Base-by-base conservation (phyloP, 176 grass and related monocot species). In the Musa acuminata region DNA sequence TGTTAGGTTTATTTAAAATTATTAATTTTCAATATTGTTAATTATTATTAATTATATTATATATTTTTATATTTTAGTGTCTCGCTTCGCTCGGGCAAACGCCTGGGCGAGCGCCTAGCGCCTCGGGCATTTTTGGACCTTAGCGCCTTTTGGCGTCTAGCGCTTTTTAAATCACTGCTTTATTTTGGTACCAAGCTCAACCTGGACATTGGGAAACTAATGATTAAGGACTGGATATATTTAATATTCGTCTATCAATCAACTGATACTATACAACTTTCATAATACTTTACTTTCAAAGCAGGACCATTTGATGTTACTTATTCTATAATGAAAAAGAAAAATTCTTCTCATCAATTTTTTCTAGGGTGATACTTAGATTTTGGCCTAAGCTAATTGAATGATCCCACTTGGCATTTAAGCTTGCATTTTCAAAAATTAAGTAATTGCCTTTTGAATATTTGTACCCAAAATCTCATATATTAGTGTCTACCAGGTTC, bases 401-500 rank as follows among this genome's bases (percentile, higher is more conserved):
- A 1, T 2, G 9, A 64, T 23, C 8, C 3, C 21, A 64, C 9
- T 64, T 64, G 25, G n/a, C n/a, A 65, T 12, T 27, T 26, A 13
- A 9, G 11, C 62, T 12, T 65, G 62, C 23, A 65, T 65, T 65
- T 23, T 65, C 26, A 12, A 23, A 27, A 26, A 26, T 13, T 65
- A 23, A 65, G 62, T 71, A 51, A 20, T 71, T 16, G 14, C 16
- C 13, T 9, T 13, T 71, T 16, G 13, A 49, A 14, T 16, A 20
- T 17, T 60, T 60, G 8, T 19, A 13, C n/a, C n/a, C 4, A 16
- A 9, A 51, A n/a, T 20, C 25, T 50, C 16, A 10, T 52, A 21
- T 16, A 51, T 22, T 19, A 60, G 21, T 82, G 79, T 21, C 62
- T 88, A 24, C 62, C 83, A 98, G 94, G 94, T 93, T 63, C 80